A percentile compares a stretch with the other conserved stretches of the same genome.
Evolutionary conservation across 352 stramenopile genomes (phyloP).

Genomic region (Pythium phragmiticola): DNA sequence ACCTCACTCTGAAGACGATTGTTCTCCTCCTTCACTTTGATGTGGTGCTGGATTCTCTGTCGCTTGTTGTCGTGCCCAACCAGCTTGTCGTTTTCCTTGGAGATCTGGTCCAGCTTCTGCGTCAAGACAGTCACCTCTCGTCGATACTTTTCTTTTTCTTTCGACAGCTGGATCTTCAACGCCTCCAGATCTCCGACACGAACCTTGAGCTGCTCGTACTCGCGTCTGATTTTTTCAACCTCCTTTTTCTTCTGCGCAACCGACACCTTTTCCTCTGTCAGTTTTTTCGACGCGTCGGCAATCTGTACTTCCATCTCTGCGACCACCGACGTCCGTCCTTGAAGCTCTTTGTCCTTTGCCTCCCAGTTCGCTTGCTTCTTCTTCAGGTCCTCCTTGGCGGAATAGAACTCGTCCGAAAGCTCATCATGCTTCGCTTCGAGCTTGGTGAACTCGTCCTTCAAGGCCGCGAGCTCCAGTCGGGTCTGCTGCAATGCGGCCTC

Average conservation of each 20-base stretch:
- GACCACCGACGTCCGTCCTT: constrained; percentile 16
- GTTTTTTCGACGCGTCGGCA: constrained; percentile 22
- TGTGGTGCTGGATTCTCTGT: constrained; percentile 84
- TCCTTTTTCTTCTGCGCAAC: constrained; percentile 20
- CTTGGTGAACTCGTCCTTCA: constrained; percentile 5
- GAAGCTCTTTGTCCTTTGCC: constrained; percentile 21
- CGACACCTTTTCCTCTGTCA: constrained; percentile 20
- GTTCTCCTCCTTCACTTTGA: constrained; percentile 82
- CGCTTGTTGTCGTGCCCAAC: constrained; percentile 76
- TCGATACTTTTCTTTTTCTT: constrained; percentile 58
- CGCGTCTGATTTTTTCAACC: constrained; percentile 20
- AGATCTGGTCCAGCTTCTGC: constrained; percentile 33
- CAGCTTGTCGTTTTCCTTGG: constrained; percentile 67
- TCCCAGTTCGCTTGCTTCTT: constrained; percentile 19
- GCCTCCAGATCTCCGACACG: constrained; percentile 19
- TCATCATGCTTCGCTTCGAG: neutral
- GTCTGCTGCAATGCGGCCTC: constrained; percentile 3
- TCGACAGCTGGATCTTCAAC: constrained; percentile 41
- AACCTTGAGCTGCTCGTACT: constrained; percentile 19
- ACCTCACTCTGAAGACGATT: constrained; percentile 75
- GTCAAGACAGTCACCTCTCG: constrained; percentile 26
- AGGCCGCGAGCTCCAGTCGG: neutral
- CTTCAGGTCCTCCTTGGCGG: constrained; percentile 10
- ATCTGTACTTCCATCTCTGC: constrained; percentile 22
- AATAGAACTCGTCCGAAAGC: constrained; percentile 2